Base-by-base conservation (phyloP, 164 flowering plant genomes). In the Dillenia suffruticosa region DNA sequence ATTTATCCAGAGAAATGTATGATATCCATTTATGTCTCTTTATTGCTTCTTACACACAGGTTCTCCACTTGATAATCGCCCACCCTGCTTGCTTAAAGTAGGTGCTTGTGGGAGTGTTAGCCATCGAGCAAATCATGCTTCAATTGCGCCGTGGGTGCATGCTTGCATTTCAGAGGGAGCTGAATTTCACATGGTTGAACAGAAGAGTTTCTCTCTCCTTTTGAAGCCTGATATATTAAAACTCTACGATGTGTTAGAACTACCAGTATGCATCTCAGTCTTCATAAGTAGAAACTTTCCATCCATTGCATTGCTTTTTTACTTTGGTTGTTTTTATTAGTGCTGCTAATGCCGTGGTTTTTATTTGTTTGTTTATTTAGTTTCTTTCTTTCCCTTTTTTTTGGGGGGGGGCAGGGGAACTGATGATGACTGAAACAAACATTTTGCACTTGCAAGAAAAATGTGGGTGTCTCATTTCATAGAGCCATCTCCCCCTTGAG, bases 171-270 rank as follows among this genome's bases (percentile, higher is more conserved):
- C 70, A 43, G 63, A 63, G 24, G 56, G 12, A 49, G 55, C 71
- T 71, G 70, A 56, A n/a, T 57, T 5, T 58, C 56, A 59, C 49
- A 47, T n/a, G 55, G 66, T 46, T 70, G 83, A 66, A 9, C 90
- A 81, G 67, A 81, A 76, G 71, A 65, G 67, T 63, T 85, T 88
- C 50, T 81, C 72, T 73, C 64, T 64, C 58, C 44, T 61, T 59
- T 69, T 88, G 76, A 82, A 77, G 77, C 81, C 83, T 26, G 81
- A 79, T 60, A 63, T 94, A 49, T 72, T 67, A 61, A 74, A 70
- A 56, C 90, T 94, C 12, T 85, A 88, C 68, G 73, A 81, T 62
- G 49, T 76, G 57, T 73, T 91, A 62, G 65, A 64, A 32, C 70
- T 88, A 53, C 63, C 86, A 24, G 99, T 94, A 80, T 60, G 78